Evolutionary conservation across 345 rosid genomes (phyloP).

Genomic region (Xanthoceras sorbifolium): DNA sequence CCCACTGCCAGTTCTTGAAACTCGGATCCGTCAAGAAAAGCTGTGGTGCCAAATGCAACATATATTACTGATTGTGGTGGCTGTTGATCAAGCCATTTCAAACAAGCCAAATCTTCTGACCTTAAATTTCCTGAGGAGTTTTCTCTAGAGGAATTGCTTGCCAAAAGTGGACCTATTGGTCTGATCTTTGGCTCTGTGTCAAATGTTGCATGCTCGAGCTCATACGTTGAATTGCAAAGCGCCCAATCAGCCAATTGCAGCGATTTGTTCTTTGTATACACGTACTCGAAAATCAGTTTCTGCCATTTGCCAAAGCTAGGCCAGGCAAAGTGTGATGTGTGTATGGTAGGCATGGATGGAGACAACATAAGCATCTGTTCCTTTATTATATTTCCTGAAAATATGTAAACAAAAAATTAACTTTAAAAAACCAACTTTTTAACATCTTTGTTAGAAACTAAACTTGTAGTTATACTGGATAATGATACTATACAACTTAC

Average conservation of each 20-base stretch:
- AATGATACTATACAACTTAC: too few relatives aligned
- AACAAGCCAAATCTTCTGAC: background rate
- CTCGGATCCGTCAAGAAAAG: background rate
- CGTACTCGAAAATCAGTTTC: background rate
- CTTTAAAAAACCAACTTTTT: background rate
- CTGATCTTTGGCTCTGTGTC: background rate
- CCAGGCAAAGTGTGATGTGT: constrained; percentile 21
- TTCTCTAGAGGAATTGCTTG: too few relatives aligned
- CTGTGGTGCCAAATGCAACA: background rate
- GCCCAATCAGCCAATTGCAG: constrained; percentile 6
- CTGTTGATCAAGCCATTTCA: constrained; percentile 5
- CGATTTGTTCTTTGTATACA: background rate
- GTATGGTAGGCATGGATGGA: constrained; percentile 20
- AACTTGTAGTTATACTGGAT: too few relatives aligned
- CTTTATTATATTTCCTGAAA: constrained; percentile 18
- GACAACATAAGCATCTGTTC: constrained; percentile 15
- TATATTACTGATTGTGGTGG: background rate
- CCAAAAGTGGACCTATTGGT: constrained; percentile 24
- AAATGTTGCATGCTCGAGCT: constrained; percentile 22
- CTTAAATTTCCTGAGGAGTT: constrained; percentile 11
- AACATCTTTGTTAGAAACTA: background rate
- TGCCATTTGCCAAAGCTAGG: background rate
- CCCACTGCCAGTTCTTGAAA: constrained; percentile 2
- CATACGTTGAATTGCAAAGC: constrained; percentile 27
- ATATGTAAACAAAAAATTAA: background rate